These are phyloP conservation scores for Lolium multiflorum DNA, from an alignment of 176 grass and related monocot species.

Conservation along the genomic window DNA sequence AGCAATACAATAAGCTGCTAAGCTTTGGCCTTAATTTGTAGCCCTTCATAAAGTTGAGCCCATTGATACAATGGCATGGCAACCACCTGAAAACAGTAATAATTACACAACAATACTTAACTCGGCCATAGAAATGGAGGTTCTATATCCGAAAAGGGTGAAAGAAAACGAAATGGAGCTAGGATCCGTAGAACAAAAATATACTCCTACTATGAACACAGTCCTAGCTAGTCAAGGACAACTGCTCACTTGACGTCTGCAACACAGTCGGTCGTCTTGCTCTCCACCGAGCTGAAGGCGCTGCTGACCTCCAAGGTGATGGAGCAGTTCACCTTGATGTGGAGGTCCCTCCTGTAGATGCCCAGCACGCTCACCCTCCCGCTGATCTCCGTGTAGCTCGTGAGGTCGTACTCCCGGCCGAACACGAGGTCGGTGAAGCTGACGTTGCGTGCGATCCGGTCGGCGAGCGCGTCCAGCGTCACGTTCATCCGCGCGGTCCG, in stretches of 20 bases:
- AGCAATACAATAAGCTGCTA: not conserved
- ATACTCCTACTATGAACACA: not conserved
- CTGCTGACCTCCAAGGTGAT: slow-evolving; percentile 49
- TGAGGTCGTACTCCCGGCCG: slow-evolving; percentile 64
- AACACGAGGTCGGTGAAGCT: slow-evolving; percentile 43
- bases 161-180: not conserved
- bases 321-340: slow-evolving; percentile 76
- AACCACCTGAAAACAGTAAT: not conserved
- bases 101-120: not conserved
- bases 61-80: not conserved
- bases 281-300: slow-evolving; percentile 39
- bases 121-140: not conserved
- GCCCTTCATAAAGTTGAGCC: not conserved
- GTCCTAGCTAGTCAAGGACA: not conserved
- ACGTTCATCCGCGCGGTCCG: slow-evolving; percentile 70
- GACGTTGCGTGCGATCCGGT: slow-evolving; percentile 47
- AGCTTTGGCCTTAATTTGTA: not conserved
- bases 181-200: not conserved
- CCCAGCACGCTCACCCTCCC: slow-evolving; percentile 74
- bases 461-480: slow-evolving; percentile 66
- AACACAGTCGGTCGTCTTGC: slow-evolving; percentile 42
- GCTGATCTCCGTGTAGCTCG: slow-evolving; percentile 72
- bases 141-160: not conserved
- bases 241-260: slow-evolving; percentile 47
- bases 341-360: slow-evolving; percentile 77